Conservation (phyloP, 371 early-diverging fungal genomes). For the Lichtheimia ramosa region DNA sequence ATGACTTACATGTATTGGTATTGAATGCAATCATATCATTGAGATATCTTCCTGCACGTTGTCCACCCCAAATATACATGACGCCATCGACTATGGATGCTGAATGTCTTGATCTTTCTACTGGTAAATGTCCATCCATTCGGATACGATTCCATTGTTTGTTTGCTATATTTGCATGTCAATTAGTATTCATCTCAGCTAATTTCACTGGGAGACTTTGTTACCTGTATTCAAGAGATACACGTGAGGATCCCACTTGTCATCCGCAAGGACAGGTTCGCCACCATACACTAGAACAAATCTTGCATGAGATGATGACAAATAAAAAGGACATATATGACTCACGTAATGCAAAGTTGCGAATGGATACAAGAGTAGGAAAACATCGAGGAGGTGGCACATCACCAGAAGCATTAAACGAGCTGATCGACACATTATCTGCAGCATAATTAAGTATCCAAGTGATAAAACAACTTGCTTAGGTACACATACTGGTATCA, state of each 20-base stretch:
- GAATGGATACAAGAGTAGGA: conserved; percentile 32
- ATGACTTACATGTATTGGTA: conserved; percentile 54
- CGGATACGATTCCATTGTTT: conserved; percentile 53
- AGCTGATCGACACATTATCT: conserved; percentile 37
- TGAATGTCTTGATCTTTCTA: conserved; percentile 71
- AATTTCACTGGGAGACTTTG: too few relatives aligned
- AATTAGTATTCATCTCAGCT: too few relatives aligned
- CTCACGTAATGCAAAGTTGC: conserved; percentile 40
- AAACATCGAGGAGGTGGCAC: conserved; percentile 34
- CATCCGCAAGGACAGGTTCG: conserved; percentile 36
- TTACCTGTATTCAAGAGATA: conserved; percentile 46
- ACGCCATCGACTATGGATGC: conserved; percentile 62
- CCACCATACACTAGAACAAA: conserved; percentile 44
- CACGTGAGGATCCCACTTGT: conserved; percentile 40
- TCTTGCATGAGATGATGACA: too few relatives aligned
- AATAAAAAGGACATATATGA: too few relatives aligned
- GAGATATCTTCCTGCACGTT: conserved; percentile 63
- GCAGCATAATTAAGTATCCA: not conserved
- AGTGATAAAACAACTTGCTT: not conserved
- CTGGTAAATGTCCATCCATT: conserved; percentile 59
- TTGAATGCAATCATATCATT: conserved; percentile 74
- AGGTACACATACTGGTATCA: conserved; percentile 54
- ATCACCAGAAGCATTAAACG: conserved; percentile 37
- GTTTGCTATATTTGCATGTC: too few relatives aligned
- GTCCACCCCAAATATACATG: conserved; percentile 77